Evolutionary conservation across 768 basidiomycete genomes (phyloP).

Genomic region (Pleurotus tuber-regium): DNA sequence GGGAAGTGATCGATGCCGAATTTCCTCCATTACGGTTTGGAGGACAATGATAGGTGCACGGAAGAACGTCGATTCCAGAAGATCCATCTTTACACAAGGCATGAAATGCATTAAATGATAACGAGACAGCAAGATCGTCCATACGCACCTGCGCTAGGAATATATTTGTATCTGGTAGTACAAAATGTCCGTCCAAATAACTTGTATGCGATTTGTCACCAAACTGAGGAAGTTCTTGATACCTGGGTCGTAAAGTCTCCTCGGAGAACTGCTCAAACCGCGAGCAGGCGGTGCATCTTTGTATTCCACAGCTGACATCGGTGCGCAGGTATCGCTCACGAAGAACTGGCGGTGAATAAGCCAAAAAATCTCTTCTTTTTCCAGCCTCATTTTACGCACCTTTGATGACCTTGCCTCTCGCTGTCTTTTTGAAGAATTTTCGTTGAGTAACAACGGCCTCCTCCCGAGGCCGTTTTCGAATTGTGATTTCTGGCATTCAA

Average conservation of each 20-base stretch:
- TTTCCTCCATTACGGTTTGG: slow-evolving; percentile 96
- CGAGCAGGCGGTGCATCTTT: slow-evolving; percentile 63
- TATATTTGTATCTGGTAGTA: slow-evolving; percentile 94
- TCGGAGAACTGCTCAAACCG: background rate
- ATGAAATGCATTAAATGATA: background rate
- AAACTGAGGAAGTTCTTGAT: slow-evolving; percentile 50
- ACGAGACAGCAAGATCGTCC: background rate
- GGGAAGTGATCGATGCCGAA: slow-evolving; percentile 89
- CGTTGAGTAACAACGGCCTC: slow-evolving; percentile 79
- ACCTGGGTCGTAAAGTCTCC: slow-evolving; percentile 19
- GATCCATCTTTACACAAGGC: slow-evolving; percentile 82
- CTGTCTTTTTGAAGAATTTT: slow-evolving; percentile 96
- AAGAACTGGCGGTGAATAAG: slow-evolving; percentile 52
- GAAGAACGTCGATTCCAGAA: slow-evolving; percentile 78
- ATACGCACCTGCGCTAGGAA: slow-evolving; percentile 79
- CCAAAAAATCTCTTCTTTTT: background rate
- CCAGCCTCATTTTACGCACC: slow-evolving; percentile 43
- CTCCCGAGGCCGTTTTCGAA: slow-evolving; percentile 65
- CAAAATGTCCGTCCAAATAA: slow-evolving; percentile 69
- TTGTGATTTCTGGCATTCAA: slow-evolving; percentile 62
- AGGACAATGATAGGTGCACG: slow-evolving; percentile 81
- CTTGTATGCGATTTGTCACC: slow-evolving; percentile 57
- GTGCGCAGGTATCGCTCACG: slow-evolving; percentile 92
- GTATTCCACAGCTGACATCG: slow-evolving; percentile 86
- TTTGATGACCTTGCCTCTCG: slow-evolving; percentile 90